Evolutionary conservation across 164 flowering plant species (phyloP).

Genomic region (Warburgia ugandensis): DNA sequence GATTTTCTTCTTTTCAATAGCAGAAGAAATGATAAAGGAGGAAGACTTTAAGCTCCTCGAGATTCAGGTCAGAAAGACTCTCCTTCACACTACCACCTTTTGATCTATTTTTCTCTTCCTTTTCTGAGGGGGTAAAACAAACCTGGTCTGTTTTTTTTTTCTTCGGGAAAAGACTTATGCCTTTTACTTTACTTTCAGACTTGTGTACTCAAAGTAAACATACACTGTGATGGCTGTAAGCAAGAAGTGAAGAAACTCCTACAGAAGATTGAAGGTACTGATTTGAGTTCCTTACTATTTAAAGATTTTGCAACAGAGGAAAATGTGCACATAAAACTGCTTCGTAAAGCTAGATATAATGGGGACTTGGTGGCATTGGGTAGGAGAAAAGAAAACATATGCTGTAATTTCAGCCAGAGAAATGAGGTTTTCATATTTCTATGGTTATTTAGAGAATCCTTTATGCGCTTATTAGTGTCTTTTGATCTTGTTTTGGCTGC

Average conservation of each 20-base stretch:
- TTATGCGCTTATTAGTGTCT: no score
- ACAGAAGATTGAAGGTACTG: slow-evolving; percentile 59
- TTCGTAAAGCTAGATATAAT: no score
- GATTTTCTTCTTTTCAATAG: slow-evolving; percentile 13
- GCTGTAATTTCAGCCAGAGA: no score
- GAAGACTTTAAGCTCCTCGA: slow-evolving; percentile 80
- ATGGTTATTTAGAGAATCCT: no score
- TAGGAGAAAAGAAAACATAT: no score
- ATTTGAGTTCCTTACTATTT: neutral
- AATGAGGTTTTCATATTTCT: no score
- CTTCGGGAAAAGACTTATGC: slow-evolving; percentile 5
- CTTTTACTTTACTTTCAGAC: slow-evolving; percentile 32
- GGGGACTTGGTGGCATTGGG: no score
- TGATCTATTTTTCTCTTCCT: neutral
- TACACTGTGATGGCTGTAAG: slow-evolving; percentile 71
- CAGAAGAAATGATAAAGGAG: slow-evolving; percentile 58
- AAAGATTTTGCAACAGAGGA: no score
- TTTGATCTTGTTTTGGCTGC: no score
- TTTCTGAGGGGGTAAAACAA: slow-evolving; percentile 3
- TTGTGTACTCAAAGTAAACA: slow-evolving; percentile 50
- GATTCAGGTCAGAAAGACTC: slow-evolving; percentile 52
- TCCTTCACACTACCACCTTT: slow-evolving; percentile 5
- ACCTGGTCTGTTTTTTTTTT: slow-evolving; percentile 13
- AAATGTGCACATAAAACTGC: no score
- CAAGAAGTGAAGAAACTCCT: slow-evolving; percentile 68